A percentile compares a stretch with the other conserved stretches of the same genome.
Conservation (phyloP, 2,329 filamentous ascomycete species). For the Madurella mycetomatis region DNA sequence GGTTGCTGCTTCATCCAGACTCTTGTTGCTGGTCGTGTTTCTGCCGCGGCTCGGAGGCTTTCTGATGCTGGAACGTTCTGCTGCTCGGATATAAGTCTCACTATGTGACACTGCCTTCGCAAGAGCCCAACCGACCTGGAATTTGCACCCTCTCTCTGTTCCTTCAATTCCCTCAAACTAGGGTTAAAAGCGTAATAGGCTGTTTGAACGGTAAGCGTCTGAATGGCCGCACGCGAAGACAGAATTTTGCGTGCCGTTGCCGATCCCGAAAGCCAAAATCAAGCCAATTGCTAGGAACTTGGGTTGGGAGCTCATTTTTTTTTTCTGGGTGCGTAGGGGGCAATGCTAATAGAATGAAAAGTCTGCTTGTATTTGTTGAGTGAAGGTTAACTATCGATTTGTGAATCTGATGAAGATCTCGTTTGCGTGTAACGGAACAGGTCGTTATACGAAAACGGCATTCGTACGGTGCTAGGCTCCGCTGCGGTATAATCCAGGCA, state of each 20-base stretch:
- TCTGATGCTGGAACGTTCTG: slow-evolving; percentile 12
- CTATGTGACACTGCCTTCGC: background rate
- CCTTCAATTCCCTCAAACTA: slow-evolving; percentile 22
- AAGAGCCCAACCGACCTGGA: slow-evolving; percentile 8
- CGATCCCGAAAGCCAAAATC: slow-evolving; percentile 22
- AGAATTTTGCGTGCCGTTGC: slow-evolving; percentile 20
- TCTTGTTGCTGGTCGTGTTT: slow-evolving; percentile 8
- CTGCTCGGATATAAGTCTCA: slow-evolving; percentile 14
- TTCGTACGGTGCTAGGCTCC: slow-evolving; percentile 4
- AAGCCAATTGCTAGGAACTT: slow-evolving; percentile 21
- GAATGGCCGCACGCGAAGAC: background rate
- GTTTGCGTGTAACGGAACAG: background rate
- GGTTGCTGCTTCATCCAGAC: background rate
- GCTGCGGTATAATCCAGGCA: background rate
- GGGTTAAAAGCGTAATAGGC: slow-evolving; percentile 28
- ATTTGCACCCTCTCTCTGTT: slow-evolving; percentile 16
- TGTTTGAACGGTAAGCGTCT: slow-evolving; percentile 19
- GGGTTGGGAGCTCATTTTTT: slow-evolving; percentile 18
- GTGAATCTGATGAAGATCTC: background rate
- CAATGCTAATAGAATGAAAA: too few species aligned
- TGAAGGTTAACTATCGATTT: too few species aligned
- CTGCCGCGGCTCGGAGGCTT: background rate
- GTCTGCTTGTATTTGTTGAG: too few species aligned
- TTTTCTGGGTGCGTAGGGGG: background rate
- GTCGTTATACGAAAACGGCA: background rate